phyloP scores from a whole-genome alignment of 1,139 yeast genomes.

The Taphrina betulina region DNA sequence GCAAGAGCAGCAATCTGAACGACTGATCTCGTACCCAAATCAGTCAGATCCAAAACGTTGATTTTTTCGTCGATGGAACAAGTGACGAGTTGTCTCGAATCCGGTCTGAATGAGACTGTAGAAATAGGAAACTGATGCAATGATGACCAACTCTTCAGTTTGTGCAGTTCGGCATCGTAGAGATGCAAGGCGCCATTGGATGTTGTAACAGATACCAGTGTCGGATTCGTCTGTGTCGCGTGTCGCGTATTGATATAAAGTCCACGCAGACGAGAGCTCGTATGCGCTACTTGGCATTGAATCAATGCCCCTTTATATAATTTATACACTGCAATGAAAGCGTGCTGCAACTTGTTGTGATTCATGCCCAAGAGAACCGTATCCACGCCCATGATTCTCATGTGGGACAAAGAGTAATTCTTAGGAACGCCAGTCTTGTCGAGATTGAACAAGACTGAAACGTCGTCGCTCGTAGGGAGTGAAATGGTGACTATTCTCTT shows the following conservation, averaged over 20 bases:
- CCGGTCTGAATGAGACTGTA: constrained; percentile 10
- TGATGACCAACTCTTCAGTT: constrained; percentile 2
- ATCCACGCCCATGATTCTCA: constrained; percentile 11
- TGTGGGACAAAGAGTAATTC: constrained; percentile 4
- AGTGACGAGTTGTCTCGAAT: constrained; percentile 17
- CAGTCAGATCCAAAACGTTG: constrained; percentile 24
- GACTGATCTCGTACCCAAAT: no score
- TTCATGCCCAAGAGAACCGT: constrained; percentile 16
- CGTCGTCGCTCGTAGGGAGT: constrained; percentile 9
- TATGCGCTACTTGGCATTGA: constrained; percentile 13
- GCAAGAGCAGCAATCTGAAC: no score
- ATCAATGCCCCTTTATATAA: constrained; percentile 18
- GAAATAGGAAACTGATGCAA: constrained; percentile 27
- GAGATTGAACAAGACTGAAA: constrained; percentile 1
- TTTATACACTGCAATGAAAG: constrained; percentile 18
- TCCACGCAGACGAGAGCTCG: constrained; percentile 10
- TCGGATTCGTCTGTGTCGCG: not conserved
- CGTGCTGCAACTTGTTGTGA: constrained; percentile 3
- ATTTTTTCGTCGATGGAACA: constrained; percentile 29
- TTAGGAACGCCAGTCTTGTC: constrained; percentile 3
- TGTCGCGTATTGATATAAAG: constrained; percentile 10
- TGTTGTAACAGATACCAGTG: constrained; percentile 4
- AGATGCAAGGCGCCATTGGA: constrained; percentile 13
- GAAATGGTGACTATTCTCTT: not conserved
- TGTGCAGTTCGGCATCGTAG: constrained; percentile 3